Conservation (phyloP, 257 asterid genomes). For the Solanum sitiens region DNA sequence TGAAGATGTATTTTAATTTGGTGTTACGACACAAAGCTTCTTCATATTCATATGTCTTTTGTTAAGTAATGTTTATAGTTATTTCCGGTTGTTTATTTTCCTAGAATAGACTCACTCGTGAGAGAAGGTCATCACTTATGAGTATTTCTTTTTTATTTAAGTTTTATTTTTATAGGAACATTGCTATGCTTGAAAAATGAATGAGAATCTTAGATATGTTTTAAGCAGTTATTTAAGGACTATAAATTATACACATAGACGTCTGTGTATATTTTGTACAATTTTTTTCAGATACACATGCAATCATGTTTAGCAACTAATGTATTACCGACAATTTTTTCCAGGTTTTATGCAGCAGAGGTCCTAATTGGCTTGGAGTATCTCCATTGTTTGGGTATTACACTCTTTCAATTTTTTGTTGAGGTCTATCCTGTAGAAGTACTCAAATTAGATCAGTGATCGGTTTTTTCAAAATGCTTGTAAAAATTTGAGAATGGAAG, state of each 20-base stretch:
- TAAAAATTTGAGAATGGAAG: background rate
- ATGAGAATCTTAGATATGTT: background rate
- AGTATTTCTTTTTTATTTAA: background rate
- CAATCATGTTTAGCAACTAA: background rate
- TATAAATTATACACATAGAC: background rate
- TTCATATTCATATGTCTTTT: background rate
- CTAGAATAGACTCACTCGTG: background rate
- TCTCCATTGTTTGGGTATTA: slow-evolving; percentile 91
- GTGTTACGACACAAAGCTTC: background rate
- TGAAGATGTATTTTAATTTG: background rate
- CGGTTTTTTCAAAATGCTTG: background rate
- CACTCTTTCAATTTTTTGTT: background rate
- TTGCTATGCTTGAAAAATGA: background rate
- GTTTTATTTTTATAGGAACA: background rate
- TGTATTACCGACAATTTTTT: background rate
- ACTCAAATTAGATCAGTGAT: background rate
- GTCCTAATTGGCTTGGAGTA: slow-evolving; percentile 89
- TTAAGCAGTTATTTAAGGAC: background rate
- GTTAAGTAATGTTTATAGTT: background rate
- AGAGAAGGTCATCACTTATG: background rate
- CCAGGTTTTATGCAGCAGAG: slow-evolving; percentile 96
- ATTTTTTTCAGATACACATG: background rate
- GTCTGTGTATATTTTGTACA: background rate
- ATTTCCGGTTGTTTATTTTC: background rate
- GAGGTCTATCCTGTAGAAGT: background rate